A percentile compares a stretch with the other conserved stretches of the same genome.
These are phyloP conservation scores for Amanita jacksonii DNA, from an alignment of 768 basidiomycete species.

Conservation along the genomic window DNA sequence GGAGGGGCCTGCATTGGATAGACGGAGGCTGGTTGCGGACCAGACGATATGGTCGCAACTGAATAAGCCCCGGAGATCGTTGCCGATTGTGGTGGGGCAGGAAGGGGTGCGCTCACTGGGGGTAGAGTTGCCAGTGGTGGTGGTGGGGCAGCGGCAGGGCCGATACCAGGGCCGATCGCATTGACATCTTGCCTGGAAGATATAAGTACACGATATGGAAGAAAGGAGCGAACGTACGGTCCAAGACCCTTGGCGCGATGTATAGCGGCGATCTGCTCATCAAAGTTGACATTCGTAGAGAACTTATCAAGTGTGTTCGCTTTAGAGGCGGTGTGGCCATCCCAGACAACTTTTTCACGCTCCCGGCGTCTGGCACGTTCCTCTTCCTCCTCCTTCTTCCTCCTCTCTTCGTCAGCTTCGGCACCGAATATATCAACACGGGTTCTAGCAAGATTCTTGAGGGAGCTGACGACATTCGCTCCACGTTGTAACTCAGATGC, in stretches of 20 bases:
- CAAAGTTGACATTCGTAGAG: conserved; percentile 88
- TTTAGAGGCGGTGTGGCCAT: conserved; percentile 95
- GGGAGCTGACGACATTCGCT: conserved; percentile 89
- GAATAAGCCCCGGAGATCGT: conserved; percentile 45
- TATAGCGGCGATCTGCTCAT: conserved; percentile 96
- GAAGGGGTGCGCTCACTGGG: conserved; percentile 63
- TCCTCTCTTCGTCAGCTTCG: conserved; percentile 84
- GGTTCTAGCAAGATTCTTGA: conserved; percentile 88
- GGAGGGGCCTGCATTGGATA: conserved; percentile 49
- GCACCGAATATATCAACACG: conserved; percentile 97
- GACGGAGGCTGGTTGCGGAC: conserved; percentile 80
- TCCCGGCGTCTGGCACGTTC: conserved; percentile 76
- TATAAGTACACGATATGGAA: neutral
- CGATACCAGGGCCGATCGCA: conserved; percentile 83
- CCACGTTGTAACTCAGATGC: conserved; percentile 82
- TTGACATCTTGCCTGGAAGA: conserved; percentile 55
- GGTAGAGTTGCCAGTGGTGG: conserved; percentile 57
- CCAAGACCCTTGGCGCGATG: conserved; percentile 88
- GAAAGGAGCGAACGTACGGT: conserved; percentile 42
- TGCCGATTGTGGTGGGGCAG: conserved; percentile 53
- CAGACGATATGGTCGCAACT: conserved; percentile 84
- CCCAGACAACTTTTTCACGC: conserved; percentile 95
- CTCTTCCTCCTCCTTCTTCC: conserved; percentile 81
- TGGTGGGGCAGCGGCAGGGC: conserved; percentile 59
- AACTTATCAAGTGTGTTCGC: conserved; percentile 88